A percentile compares a stretch with the other conserved stretches of the same genome.
Conservation (phyloP, 306 rosid genomes). For the Vachellia collinsii region DNA sequence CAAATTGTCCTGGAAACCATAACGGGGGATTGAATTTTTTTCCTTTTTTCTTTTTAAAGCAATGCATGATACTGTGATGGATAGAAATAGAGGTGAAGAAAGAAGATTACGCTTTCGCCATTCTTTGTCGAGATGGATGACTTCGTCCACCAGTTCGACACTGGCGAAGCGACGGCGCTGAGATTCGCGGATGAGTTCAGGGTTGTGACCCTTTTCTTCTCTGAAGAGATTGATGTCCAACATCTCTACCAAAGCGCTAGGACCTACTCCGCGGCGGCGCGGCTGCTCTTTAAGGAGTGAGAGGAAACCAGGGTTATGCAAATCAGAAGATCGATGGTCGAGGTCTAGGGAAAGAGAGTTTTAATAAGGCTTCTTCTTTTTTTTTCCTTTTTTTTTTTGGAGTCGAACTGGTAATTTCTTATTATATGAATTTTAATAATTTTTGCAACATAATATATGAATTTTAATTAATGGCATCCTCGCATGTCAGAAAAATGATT, state of each 20-base stretch:
- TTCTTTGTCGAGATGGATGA: slow-evolving; percentile 83
- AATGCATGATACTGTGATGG: neutral
- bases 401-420: no score
- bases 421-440: no score
- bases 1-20: slow-evolving; percentile 61
- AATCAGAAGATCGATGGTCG: neutral
- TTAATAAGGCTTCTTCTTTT: no score
- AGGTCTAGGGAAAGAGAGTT: no score
- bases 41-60: neutral
- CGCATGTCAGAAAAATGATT: no score
- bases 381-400: no score
- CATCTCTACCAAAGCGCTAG: slow-evolving; percentile 42
- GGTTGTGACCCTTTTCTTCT: slow-evolving; percentile 85
- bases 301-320: neutral
- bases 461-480: no score
- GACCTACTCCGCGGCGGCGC: neutral
- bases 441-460: no score
- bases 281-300: neutral
- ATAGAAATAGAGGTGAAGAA: neutral
- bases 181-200: slow-evolving; percentile 87
- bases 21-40: neutral
- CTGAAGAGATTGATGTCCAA: slow-evolving; percentile 86
- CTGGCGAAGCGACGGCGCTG: slow-evolving; percentile 87
- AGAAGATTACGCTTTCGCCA: slow-evolving; percentile 78
- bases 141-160: slow-evolving; percentile 79